Percentiles rank a stretch among this genome's conserved stretches.
Conservation (phyloP, 192 early-diverging fungal species). For the Umbelopsis sp. region DNA sequence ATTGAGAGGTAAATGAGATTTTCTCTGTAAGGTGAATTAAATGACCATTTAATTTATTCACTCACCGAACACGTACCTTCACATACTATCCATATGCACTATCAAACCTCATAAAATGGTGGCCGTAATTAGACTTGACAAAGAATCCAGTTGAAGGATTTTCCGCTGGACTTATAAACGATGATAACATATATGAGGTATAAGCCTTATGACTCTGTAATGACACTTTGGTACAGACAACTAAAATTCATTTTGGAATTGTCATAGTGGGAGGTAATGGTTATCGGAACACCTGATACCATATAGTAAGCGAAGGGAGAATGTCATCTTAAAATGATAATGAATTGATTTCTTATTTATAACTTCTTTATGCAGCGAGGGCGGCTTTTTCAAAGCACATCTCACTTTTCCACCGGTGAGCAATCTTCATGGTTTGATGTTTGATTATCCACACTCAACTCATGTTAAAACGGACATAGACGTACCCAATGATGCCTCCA, state of each 20-base stretch:
- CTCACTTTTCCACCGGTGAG: conserved; percentile 64
- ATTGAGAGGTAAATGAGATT: conserved; percentile 41
- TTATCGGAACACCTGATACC: conserved; percentile 87
- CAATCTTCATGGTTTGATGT: neutral
- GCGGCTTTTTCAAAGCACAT: conserved; percentile 90
- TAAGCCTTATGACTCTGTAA: neutral
- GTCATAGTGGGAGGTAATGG: conserved; percentile 83
- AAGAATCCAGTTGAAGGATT: conserved; percentile 78
- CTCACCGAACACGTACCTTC: too few relatives aligned
- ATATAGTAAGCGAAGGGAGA: conserved; percentile 65
- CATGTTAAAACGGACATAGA: conserved; percentile 15
- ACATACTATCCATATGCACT: too few relatives aligned
- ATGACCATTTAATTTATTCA: too few relatives aligned
- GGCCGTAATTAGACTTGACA: conserved; percentile 63
- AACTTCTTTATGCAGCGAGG: conserved; percentile 66
- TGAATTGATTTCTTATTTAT: neutral
- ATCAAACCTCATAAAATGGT: conserved; percentile 9
- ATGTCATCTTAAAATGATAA: neutral
- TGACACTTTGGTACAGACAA: neutral
- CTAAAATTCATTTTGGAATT: conserved; percentile 6
- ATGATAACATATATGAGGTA: conserved; percentile 88
- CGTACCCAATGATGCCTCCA: conserved; percentile 90
- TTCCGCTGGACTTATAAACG: conserved; percentile 88
- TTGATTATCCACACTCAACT: conserved; percentile 26
- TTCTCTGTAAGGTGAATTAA: neutral